Percentiles rank a stretch among this genome's conserved stretches.
Conservation (phyloP, 768 basidiomycete genomes). For the Leccinum boreale region DNA sequence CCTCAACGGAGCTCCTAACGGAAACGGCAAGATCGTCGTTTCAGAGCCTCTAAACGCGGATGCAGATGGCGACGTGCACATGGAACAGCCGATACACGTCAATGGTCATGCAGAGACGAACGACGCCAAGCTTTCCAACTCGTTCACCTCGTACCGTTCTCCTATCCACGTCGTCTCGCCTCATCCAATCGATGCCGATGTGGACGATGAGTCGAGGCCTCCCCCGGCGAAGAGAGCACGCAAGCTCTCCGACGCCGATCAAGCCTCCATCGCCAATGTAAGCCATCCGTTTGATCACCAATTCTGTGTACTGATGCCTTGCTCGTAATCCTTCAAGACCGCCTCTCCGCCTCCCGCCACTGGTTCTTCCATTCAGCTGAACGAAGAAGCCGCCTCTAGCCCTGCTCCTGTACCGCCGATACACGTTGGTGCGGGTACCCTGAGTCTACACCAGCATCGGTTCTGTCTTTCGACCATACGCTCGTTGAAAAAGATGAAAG, state of each 20-base stretch:
- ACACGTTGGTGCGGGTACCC: constrained; percentile 31
- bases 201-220: constrained; percentile 53
- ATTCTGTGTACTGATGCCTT: constrained; percentile 50
- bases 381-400: constrained; percentile 22
- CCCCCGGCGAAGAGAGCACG: constrained; percentile 84
- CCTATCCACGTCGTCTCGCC: constrained; percentile 31
- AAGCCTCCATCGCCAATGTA: constrained; percentile 71
- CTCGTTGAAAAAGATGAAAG: constrained; percentile 81
- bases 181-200: constrained; percentile 21
- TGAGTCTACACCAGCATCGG: constrained; percentile 72
- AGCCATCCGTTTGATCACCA: constrained; percentile 49
- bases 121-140: constrained; percentile 14
- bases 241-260: constrained; percentile 72
- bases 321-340: constrained; percentile 45
- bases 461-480: constrained; percentile 78
- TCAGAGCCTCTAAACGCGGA: constrained; percentile 22
- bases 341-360: constrained; percentile 73
- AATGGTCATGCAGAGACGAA: constrained; percentile 23
- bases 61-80: constrained; percentile 30
- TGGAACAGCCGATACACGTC: constrained; percentile 22
- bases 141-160: constrained; percentile 34
- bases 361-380: constrained; percentile 31
- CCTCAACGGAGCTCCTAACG: constrained; percentile 13
- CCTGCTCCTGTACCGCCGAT: constrained; percentile 11
- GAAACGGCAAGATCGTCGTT: constrained; percentile 33